phyloP scores from a whole-genome alignment of 2,329 filamentous ascomycete species.

The Lecanicillium sp. region DNA sequence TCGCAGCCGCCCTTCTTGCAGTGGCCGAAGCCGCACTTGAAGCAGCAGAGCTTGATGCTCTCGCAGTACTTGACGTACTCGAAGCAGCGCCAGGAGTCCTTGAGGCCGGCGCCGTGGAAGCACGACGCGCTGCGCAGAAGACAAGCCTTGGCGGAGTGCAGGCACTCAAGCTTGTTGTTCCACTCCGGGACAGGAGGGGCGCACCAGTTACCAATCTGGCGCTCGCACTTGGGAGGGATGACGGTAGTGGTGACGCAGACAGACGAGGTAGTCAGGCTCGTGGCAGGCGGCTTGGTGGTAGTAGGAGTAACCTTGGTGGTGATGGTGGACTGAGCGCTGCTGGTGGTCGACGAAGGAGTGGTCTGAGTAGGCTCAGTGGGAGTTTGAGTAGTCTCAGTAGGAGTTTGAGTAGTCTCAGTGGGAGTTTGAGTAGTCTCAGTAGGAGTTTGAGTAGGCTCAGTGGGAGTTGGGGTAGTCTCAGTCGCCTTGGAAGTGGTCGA shows the following conservation, averaged over 20 bases:
- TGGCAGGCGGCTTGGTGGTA: conserved; percentile 2
- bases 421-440: neutral
- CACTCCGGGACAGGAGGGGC: conserved; percentile 2
- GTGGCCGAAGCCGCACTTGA: neutral
- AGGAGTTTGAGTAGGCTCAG: neutral
- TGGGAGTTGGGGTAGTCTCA: neutral
- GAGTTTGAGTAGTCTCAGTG: neutral
- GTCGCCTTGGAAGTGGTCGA: neutral
- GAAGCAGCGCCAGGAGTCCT: conserved; percentile 2
- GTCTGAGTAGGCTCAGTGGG: neutral
- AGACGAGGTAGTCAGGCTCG: conserved; percentile 4
- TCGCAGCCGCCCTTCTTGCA: conserved; percentile 6
- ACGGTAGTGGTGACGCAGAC: conserved; percentile 3
- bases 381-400: neutral
- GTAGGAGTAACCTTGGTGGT: neutral
- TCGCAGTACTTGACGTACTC: conserved; percentile 3
- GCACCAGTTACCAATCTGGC: conserved; percentile 6
- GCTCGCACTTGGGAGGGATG: neutral
- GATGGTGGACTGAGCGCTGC: neutral
- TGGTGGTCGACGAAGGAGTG: neutral
- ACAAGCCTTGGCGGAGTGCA: conserved; percentile 1
- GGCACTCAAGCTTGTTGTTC: neutral
- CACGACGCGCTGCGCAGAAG: conserved; percentile 1
- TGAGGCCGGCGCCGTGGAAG: conserved; percentile 2
- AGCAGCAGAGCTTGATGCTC: conserved; percentile 5